These are phyloP conservation scores for Colletotrichum tamarilloi DNA, from an alignment of 2,329 filamentous ascomycete genomes.

Conservation along the genomic window DNA sequence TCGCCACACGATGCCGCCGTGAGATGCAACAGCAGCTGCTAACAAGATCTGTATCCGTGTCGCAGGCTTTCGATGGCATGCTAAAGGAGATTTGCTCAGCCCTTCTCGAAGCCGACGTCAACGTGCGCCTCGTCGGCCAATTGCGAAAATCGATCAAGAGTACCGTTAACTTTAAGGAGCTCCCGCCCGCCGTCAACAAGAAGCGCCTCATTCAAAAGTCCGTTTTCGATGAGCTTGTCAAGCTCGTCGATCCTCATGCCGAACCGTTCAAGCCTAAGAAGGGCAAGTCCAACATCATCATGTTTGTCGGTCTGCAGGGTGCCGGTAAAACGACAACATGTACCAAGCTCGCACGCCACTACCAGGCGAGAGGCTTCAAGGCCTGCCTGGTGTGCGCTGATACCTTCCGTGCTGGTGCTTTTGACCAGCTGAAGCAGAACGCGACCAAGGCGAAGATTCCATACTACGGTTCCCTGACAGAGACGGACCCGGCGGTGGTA, in stretches of 20 bases:
- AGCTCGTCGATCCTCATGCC: constrained; percentile 93
- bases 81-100: constrained; percentile 98
- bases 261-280: constrained; percentile 98
- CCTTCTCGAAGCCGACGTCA: constrained; percentile 96
- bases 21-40: background rate
- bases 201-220: constrained; percentile 98
- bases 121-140: constrained; percentile 90
- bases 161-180: constrained; percentile 93
- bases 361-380: constrained; percentile 92
- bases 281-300: constrained; percentile 95
- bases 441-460: constrained; percentile 99
- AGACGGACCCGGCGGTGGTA: constrained; percentile 94
- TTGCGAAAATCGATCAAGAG: constrained; percentile 93
- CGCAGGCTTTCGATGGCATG: constrained; percentile 94
- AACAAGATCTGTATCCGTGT: background rate
- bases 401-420: constrained; percentile 97
- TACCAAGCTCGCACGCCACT: constrained; percentile 95
- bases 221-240: constrained; percentile 96
- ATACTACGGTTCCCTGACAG: constrained; percentile 96
- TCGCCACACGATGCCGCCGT: background rate
- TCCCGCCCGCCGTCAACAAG: constrained; percentile 94
- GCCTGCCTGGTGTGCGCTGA: constrained; percentile 96
- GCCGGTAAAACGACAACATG: constrained; percentile 98
- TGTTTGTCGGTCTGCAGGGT: constrained; percentile 98
- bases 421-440: constrained; percentile 98